Evolutionary conservation across 1,284 basidiomycete genomes (phyloP).

Genomic region (Apiotrichum laibachii): DNA sequence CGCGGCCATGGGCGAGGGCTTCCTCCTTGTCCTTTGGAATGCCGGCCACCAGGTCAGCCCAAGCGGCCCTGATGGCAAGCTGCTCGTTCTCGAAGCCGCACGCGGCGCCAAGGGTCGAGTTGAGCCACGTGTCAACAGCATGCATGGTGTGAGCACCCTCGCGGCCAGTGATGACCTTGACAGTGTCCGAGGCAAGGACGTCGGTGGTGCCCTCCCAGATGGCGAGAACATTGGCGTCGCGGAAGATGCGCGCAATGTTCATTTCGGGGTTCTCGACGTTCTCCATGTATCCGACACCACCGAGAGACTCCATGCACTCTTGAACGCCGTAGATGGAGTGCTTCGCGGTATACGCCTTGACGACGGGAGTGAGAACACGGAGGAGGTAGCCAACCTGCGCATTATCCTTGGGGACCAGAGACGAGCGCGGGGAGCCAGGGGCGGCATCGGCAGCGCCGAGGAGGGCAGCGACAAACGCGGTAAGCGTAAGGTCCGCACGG

Average conservation of each 20-base stretch:
- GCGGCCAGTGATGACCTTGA: slow-evolving; percentile 18
- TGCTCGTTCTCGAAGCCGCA: slow-evolving; percentile 3
- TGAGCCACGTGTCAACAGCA: slow-evolving; percentile 14
- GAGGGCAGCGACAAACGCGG: slow-evolving; percentile 60
- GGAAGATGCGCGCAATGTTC: slow-evolving; percentile 50
- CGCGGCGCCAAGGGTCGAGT: not conserved
- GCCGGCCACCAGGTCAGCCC: not conserved
- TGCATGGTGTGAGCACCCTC: not conserved
- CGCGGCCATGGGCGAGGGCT: slow-evolving; percentile 11
- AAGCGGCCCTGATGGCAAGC: not conserved
- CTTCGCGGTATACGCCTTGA: slow-evolving; percentile 69
- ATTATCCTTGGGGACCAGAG: slow-evolving; percentile 4
- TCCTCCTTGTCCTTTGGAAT: slow-evolving; percentile 15
- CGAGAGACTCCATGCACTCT: slow-evolving; percentile 69
- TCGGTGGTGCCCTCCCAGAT: slow-evolving; percentile 73
- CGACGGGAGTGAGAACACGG: slow-evolving; percentile 66
- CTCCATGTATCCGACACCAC: slow-evolving; percentile 80
- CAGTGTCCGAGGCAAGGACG: slow-evolving; percentile 20
- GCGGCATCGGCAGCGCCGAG: slow-evolving; percentile 64
- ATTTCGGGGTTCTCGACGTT: slow-evolving; percentile 61
- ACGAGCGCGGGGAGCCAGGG: slow-evolving; percentile 45
- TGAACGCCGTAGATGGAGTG: slow-evolving; percentile 64
- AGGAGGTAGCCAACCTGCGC: slow-evolving; percentile 58
- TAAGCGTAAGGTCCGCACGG: slow-evolving; percentile 63
- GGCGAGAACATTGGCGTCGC: slow-evolving; percentile 69